phyloP scores from a whole-genome alignment of 2,329 filamentous ascomycete species.

The Mollisia scopiformis region DNA sequence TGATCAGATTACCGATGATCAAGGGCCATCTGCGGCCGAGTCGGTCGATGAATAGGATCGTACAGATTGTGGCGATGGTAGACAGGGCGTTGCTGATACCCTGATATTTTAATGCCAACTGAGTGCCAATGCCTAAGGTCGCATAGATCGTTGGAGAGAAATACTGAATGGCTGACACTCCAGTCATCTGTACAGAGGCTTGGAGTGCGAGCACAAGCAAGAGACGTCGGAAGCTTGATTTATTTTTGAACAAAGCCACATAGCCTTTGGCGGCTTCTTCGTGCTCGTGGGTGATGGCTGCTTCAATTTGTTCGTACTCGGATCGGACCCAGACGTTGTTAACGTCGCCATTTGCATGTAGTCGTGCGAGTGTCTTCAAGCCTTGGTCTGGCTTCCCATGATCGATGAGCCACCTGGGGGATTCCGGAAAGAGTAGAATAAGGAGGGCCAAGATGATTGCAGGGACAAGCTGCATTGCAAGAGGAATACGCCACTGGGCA shows the following conservation, averaged over 20 bases:
- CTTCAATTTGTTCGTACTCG: constrained; percentile 73
- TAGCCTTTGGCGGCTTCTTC: constrained; percentile 73
- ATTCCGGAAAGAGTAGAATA: constrained; percentile 74
- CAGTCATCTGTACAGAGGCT: constrained; percentile 76
- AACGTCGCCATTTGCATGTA: constrained; percentile 70
- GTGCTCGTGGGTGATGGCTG: constrained; percentile 66
- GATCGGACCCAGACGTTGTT: constrained; percentile 71
- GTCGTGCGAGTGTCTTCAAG: constrained; percentile 64
- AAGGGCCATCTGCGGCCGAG: constrained; percentile 61
- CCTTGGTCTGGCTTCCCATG: constrained; percentile 65
- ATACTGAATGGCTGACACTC: constrained; percentile 75
- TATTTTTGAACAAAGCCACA: constrained; percentile 66
- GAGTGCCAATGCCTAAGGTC: constrained; percentile 67
- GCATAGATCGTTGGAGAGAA: constrained; percentile 62
- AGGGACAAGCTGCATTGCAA: constrained; percentile 73
- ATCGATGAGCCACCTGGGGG: constrained; percentile 73
- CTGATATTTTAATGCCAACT: constrained; percentile 73
- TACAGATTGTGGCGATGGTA: constrained; percentile 36
- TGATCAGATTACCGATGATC: constrained; percentile 60
- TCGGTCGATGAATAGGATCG: constrained; percentile 38
- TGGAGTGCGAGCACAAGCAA: constrained; percentile 72
- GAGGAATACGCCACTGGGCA: constrained; percentile 22
- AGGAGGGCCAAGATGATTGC: constrained; percentile 64
- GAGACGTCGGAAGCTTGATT: constrained; percentile 70
- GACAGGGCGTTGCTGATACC: constrained; percentile 42